Evolutionary conservation across 192 early-diverging fungal species (phyloP).

Genomic region (Mortierella antarctica): DNA sequence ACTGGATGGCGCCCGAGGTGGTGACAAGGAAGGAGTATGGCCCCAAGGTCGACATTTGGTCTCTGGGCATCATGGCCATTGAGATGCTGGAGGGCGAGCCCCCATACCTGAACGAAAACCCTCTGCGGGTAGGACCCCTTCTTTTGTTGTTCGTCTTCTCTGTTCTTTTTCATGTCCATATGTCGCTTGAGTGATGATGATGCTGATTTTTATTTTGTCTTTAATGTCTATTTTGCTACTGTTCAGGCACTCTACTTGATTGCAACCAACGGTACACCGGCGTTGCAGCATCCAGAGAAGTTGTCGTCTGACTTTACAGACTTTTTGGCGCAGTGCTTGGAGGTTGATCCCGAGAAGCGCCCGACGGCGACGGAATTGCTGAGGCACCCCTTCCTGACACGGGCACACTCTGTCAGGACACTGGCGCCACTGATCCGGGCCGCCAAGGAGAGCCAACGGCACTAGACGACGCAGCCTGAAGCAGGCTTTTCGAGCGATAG

Average conservation of each 20-base stretch:
- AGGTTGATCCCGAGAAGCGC: slow-evolving; percentile 85
- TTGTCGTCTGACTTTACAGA: slow-evolving; percentile 81
- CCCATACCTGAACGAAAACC: slow-evolving; percentile 96
- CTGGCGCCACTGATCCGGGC: slow-evolving; percentile 85
- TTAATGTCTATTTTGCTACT: slow-evolving; percentile 19
- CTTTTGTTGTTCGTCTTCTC: slow-evolving; percentile 40
- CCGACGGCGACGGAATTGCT: slow-evolving; percentile 84
- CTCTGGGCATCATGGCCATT: slow-evolving; percentile 97
- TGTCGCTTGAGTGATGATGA: too few species aligned
- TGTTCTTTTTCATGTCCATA: too few species aligned
- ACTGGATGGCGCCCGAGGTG: slow-evolving; percentile 99
- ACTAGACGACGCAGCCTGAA: background rate
- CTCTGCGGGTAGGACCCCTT: slow-evolving; percentile 70
- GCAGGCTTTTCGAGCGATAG: too few species aligned
- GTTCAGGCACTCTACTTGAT: slow-evolving; percentile 85
- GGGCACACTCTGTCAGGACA: slow-evolving; percentile 83
- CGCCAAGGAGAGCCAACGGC: slow-evolving; percentile 66
- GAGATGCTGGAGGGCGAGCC: slow-evolving; percentile 99
- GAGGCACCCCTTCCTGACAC: slow-evolving; percentile 85
- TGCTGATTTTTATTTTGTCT: background rate
- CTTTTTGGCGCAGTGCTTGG: slow-evolving; percentile 84
- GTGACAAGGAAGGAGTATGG: slow-evolving; percentile 93
- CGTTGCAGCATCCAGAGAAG: slow-evolving; percentile 87
- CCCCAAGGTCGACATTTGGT: slow-evolving; percentile 96
- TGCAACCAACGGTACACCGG: slow-evolving; percentile 95